Conservation (phyloP, 1,139 yeast species). For the Nakaseomyces delphensis region DNA sequence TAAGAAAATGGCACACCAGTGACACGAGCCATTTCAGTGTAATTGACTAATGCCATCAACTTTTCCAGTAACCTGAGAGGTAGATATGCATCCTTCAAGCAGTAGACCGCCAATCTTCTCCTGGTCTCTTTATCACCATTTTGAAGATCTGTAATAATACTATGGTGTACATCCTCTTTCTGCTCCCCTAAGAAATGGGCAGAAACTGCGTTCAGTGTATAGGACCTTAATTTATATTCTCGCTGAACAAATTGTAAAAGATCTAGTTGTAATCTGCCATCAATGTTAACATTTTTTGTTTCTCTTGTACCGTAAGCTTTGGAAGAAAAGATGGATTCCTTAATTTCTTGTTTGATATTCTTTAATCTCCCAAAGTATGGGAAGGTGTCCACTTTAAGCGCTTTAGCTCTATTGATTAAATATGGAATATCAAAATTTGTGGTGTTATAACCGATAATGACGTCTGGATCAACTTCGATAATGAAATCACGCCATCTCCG, state of each 20-base stretch:
- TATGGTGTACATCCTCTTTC: constrained; percentile 96
- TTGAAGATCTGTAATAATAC: constrained; percentile 89
- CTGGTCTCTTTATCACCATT: constrained; percentile 90
- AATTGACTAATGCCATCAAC: constrained; percentile 91
- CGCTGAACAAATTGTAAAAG: constrained; percentile 86
- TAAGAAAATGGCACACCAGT: constrained; percentile 97
- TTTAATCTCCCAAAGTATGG: constrained; percentile 80
- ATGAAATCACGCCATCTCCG: constrained; percentile 80
- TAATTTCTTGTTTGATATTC: constrained; percentile 62
- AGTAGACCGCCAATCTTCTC: constrained; percentile 90
- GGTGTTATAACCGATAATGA: constrained; percentile 91
- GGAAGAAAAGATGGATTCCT: constrained; percentile 79
- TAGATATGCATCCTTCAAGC: constrained; percentile 90
- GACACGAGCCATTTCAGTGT: constrained; percentile 99
- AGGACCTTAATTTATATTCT: constrained; percentile 89
- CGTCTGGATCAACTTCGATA: constrained; percentile 83
- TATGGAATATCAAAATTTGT: constrained; percentile 95
- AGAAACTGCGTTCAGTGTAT: constrained; percentile 90
- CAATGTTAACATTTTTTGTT: constrained; percentile 82
- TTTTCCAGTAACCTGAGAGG: constrained; percentile 84
- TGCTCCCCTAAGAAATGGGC: constrained; percentile 93
- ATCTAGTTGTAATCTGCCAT: constrained; percentile 94
- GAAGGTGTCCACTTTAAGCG: constrained; percentile 57
- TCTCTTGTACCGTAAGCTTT: constrained; percentile 96
- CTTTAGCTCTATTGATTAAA: constrained; percentile 74